Evolutionary conservation across 2,329 filamentous ascomycete species (phyloP), one percentile per base, ranked within the genome.

Genomic region (Sporothrix curviconia): DNA sequence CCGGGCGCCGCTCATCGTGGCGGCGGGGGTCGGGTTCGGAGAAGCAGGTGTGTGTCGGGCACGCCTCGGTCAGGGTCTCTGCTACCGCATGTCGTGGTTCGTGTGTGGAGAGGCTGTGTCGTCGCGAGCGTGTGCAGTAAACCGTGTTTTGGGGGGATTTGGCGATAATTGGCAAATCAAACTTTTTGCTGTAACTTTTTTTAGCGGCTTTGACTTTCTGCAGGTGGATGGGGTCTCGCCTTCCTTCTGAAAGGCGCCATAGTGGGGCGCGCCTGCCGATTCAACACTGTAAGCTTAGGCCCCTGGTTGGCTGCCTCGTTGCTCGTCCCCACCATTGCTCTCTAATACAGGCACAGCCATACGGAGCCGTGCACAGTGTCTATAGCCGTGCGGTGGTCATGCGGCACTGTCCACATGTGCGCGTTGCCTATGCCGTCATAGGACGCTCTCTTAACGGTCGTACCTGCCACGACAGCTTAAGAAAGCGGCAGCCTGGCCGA

Each of bases 1-100:
- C 59, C 59, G 49, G 19, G 59, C 54, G 57, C 22, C 57, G 39
- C 52, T 56, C 59, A 61, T 61, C 24, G 17, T 40, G 57, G 44
- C 49, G 43, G 52, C 30, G 36, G 12, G 37, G 52, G 30, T 14
- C 3, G 17, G 5, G 28, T 25, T 6, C 17, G 19, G 24, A 19
- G 19, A 12, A 30, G 28, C 37, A n/a, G 11, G 42, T 24, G 12
- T 37, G 44, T 37, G 25, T 25, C n/a, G 44, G 43, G 42, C 25
- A 12, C 36, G 47, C 49, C 28, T 49, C 49, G 37, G 22, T 25
- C 8, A 15, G 28, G 28, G 17, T 32, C 17, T n/a, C 8, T 57
- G 54, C 58, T 59, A 59, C 58, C 58, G 58, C 58, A 59, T 59
- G 36, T 53, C 50, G 54, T 37, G 24, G 24, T 6, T 30, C 6